These are phyloP conservation scores for Citrus cavaleriei DNA, from an alignment of 345 rosid species.

Conservation along the genomic window DNA sequence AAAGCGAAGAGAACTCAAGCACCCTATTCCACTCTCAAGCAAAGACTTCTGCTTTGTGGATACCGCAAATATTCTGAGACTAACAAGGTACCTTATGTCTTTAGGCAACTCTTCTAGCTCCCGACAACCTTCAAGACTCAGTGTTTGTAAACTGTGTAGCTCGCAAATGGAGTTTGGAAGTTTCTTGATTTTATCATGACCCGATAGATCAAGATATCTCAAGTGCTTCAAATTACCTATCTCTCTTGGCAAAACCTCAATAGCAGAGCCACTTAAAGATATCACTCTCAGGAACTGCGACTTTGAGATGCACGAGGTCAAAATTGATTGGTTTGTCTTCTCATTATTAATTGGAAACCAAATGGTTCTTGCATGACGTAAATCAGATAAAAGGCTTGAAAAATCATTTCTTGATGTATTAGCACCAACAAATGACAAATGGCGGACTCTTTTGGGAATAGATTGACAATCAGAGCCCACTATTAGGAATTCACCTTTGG, in stretches of 20 bases:
- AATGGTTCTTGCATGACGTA: conserved; percentile 7
- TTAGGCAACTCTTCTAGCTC: background rate
- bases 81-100: conserved; percentile 8
- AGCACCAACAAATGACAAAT: conserved; percentile 2
- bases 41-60: background rate
- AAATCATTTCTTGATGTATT: background rate
- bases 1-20: background rate
- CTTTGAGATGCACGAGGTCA: background rate
- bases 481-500: background rate
- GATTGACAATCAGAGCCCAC: rapidly evolving
- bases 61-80: conserved; percentile 2
- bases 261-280: background rate
- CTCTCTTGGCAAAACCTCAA: conserved; percentile 8
- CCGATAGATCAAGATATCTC: conserved; percentile 8
- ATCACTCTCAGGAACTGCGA: conserved; percentile 8
- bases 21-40: background rate
- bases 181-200: rapidly evolving
- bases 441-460: background rate
- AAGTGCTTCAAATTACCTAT: conserved; percentile 19
- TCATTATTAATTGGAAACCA: background rate
- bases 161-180: conserved; percentile 16
- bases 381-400: background rate
- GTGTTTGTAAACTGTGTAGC: background rate
- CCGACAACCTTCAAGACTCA: background rate
- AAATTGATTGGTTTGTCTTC: background rate